Conservation (phyloP, 306 rosid genomes). For the Castanopsis chinensis region DNA sequence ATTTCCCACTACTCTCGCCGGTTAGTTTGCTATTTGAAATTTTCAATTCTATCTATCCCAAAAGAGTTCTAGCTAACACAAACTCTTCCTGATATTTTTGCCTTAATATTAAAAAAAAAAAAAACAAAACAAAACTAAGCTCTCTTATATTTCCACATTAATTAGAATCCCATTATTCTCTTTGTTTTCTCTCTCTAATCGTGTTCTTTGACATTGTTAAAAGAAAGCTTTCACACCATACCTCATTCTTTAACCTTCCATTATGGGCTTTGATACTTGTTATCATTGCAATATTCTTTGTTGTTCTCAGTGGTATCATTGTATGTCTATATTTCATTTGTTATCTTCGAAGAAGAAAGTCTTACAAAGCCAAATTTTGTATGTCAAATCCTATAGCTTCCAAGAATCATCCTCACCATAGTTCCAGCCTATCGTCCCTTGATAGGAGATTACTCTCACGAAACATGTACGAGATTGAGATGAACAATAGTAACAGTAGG, state of each 20-base stretch:
- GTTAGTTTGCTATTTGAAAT: slow-evolving; percentile 27
- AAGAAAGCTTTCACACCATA: slow-evolving; percentile 25
- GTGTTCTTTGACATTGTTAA: slow-evolving; percentile 8
- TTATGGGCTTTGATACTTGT: slow-evolving; percentile 40
- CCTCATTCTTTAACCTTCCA: slow-evolving; percentile 38
- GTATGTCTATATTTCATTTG: slow-evolving; percentile 11
- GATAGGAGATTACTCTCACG: slow-evolving; percentile 38
- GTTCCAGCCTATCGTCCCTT: slow-evolving; percentile 27
- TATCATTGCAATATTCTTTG: slow-evolving; percentile 1
- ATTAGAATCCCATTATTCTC: background rate
- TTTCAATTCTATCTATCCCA: background rate
- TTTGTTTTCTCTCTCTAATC: background rate
- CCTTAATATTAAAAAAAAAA: background rate
- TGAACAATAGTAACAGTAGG: slow-evolving; percentile 7
- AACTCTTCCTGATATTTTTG: slow-evolving; percentile 12
- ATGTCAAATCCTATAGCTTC: slow-evolving; percentile 25
- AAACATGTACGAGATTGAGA: slow-evolving; percentile 23
- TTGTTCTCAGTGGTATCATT: slow-evolving; percentile 16
- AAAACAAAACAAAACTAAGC: background rate
- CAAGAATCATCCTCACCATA: background rate
- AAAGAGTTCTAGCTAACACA: background rate
- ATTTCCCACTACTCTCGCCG: slow-evolving; percentile 26
- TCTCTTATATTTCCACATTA: background rate
- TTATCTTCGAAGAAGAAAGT: slow-evolving; percentile 10
- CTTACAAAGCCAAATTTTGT: slow-evolving; percentile 21